Conservation (phyloP, 1,284 basidiomycete genomes). For the Albatrellus sp. region DNA sequence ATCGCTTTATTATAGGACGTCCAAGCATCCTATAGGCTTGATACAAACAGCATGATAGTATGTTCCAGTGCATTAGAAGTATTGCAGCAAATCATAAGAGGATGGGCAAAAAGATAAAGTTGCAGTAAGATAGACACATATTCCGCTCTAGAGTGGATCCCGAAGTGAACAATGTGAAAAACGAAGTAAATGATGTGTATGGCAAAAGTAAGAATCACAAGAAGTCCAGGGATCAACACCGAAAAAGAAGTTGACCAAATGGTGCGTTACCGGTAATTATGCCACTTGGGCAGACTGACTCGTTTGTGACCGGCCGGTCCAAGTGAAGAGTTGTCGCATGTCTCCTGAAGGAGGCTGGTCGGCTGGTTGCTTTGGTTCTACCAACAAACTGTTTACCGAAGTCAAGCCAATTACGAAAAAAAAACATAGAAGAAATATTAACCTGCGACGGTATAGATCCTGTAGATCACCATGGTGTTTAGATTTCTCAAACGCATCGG, state of each 20-base stretch:
- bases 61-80: constrained; percentile 6
- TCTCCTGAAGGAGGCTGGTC: constrained; percentile 55
- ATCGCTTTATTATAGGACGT: no score
- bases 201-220: constrained; percentile 12
- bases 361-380: constrained; percentile 68
- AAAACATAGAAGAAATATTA: constrained; percentile 14
- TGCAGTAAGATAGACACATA: constrained; percentile 5
- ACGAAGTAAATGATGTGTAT: constrained; percentile 13
- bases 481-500: constrained; percentile 57
- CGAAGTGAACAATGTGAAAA: constrained; percentile 8
- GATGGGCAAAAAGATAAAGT: constrained; percentile 10
- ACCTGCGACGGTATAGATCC: constrained; percentile 75
- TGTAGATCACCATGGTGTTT: constrained; percentile 65
- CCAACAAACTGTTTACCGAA: constrained; percentile 44
- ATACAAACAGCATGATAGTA: constrained; percentile 2
- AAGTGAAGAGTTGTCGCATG: constrained; percentile 64
- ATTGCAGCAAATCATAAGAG: constrained; percentile 8
- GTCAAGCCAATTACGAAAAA: constrained; percentile 3
- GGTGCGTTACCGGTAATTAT: constrained; percentile 8
- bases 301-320: constrained; percentile 48
- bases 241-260: constrained; percentile 13
- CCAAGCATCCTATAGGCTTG: constrained; percentile 4
- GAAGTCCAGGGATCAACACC: constrained; percentile 8
- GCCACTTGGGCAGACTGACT: constrained; percentile 16
- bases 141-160: constrained; percentile 8